A percentile compares a stretch with the other conserved stretches of the same genome.
These are phyloP conservation scores for Arachnopeziza araneosa DNA, from an alignment of 2,329 filamentous ascomycete genomes.

Conservation along the genomic window DNA sequence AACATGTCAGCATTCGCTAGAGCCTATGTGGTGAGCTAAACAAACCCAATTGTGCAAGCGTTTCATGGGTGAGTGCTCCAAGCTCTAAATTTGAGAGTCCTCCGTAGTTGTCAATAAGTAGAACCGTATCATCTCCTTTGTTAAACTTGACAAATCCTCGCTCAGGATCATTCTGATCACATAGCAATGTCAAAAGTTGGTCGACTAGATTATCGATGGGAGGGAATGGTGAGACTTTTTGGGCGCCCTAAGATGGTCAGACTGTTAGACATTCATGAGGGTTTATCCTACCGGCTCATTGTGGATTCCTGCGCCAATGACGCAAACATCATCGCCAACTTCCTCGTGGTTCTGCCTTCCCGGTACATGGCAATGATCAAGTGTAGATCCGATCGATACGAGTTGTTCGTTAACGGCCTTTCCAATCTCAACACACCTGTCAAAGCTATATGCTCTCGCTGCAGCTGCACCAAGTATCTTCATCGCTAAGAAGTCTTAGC, in stretches of 20 bases:
- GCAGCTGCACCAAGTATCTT: conserved; percentile 32
- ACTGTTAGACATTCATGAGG: background rate
- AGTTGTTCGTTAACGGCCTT: conserved; percentile 29
- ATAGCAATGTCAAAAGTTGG: conserved; percentile 36
- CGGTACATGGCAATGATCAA: conserved; percentile 49
- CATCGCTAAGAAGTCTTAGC: conserved; percentile 27
- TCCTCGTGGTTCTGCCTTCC: conserved; percentile 43
- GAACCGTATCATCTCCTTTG: conserved; percentile 40
- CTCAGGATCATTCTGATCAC: conserved; percentile 37
- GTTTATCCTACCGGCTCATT: conserved; percentile 51
- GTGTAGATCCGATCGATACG: conserved; percentile 44
- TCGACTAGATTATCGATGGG: conserved; percentile 41
- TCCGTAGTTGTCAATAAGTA: conserved; percentile 55
- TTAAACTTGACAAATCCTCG: conserved; percentile 44
- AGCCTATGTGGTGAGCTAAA: conserved; percentile 25
- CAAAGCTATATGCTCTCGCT: conserved; percentile 18
- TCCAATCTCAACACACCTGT: conserved; percentile 22
- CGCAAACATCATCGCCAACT: background rate
- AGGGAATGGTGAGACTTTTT: conserved; percentile 38
- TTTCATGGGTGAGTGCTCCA: conserved; percentile 37
- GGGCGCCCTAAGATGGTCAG: conserved; percentile 25
- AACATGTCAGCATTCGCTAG: background rate
- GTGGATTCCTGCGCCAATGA: conserved; percentile 62
- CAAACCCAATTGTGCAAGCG: conserved; percentile 31
- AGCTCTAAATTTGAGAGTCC: conserved; percentile 54